Conservation (phyloP, 495 filamentous ascomycete species). For the Pseudevernia furfuracea region DNA sequence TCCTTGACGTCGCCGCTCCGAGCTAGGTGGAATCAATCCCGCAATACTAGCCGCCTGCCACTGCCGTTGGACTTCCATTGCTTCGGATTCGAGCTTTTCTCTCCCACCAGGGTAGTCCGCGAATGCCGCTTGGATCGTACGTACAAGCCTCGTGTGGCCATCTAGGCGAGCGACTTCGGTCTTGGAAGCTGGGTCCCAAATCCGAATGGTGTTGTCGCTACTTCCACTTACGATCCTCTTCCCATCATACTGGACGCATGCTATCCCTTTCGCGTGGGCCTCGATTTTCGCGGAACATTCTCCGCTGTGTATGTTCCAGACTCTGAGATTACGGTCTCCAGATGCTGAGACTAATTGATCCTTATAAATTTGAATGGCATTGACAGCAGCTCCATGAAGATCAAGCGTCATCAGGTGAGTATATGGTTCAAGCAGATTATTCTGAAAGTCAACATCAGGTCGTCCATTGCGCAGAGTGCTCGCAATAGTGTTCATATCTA, state of each 20-base stretch:
- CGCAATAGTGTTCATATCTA: conserved; percentile 37
- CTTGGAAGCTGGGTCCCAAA: conserved; percentile 78
- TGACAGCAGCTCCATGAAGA: conserved; percentile 86
- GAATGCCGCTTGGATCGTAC: conserved; percentile 90
- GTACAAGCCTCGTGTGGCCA: conserved; percentile 74
- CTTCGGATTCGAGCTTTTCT: conserved; percentile 63
- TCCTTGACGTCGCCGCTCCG: conserved; percentile 44
- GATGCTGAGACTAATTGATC: conserved; percentile 88
- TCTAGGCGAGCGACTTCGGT: conserved; percentile 81
- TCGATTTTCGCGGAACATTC: conserved; percentile 64
- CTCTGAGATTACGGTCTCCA: conserved; percentile 81
- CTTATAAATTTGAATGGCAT: conserved; percentile 85
- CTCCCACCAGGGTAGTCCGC: conserved; percentile 76
- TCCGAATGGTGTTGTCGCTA: conserved; percentile 88
- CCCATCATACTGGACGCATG: conserved; percentile 96
- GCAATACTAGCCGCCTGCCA: conserved; percentile 62
- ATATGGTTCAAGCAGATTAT: conserved; percentile 48
- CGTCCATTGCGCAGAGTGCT: conserved; percentile 34
- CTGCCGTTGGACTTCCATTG: conserved; percentile 58
- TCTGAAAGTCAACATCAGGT: not conserved
- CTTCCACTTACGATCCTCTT: conserved; percentile 92
- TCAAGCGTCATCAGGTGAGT: conserved; percentile 69
- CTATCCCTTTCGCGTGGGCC: conserved; percentile 92
- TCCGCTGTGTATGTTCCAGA: conserved; percentile 85
- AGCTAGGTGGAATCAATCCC: conserved; percentile 43